Percentiles rank a stretch among this genome's conserved stretches.
phyloP scores from a whole-genome alignment of 106 monocot genomes.

The Dendrobium catenatum region DNA sequence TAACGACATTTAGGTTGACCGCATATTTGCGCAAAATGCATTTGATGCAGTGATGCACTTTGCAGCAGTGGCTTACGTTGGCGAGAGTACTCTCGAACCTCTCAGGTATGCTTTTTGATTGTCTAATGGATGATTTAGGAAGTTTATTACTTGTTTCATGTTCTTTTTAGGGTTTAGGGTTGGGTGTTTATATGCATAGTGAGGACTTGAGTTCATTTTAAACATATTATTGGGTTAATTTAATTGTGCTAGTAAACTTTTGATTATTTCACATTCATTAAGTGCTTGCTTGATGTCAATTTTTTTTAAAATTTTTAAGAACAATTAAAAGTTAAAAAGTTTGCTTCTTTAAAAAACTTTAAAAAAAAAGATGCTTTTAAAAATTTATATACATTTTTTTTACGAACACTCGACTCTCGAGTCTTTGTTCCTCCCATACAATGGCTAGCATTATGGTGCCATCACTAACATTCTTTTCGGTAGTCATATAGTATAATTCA shows the following conservation, averaged over 20 bases:
- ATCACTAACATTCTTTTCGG: no score
- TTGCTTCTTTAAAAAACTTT: neutral
- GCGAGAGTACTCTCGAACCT: conserved; percentile 48
- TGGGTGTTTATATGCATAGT: neutral
- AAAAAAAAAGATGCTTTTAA: neutral
- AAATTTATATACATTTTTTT: no score
- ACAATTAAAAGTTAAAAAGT: neutral
- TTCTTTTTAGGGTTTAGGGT: no score
- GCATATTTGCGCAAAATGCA: conserved; percentile 42
- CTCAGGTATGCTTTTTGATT: conserved; percentile 26
- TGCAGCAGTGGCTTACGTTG: conserved; percentile 53
- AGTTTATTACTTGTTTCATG: neutral
- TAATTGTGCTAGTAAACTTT: no score
- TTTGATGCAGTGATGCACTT: conserved; percentile 65
- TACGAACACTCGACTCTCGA: no score
- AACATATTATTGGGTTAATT: neutral
- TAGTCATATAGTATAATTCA: no score
- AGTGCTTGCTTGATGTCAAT: neutral
- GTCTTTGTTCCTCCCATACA: no score
- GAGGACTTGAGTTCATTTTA: neutral
- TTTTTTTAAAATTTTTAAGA: neutral
- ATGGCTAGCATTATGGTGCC: no score
- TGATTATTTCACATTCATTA: no score
- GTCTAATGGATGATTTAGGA: neutral
- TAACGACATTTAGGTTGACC: conserved; percentile 35